Base-by-base conservation (phyloP, 768 basidiomycete species). In the Rhodotorula diobovata region DNA sequence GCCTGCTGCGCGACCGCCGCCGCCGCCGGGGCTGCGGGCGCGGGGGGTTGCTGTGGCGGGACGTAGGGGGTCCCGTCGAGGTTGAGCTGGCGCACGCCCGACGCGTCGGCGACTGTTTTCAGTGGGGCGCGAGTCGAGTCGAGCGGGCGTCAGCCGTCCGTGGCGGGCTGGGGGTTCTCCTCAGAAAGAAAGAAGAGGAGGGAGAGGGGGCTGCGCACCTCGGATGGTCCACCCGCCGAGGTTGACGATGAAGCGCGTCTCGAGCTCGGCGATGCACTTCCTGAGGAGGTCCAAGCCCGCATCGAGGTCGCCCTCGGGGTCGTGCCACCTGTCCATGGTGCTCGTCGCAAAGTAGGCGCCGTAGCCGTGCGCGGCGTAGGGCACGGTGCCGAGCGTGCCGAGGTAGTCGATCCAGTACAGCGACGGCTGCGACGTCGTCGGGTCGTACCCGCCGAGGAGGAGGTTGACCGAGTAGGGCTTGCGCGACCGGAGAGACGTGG, bases 351-450 rank as follows among this genome's bases (percentile, higher is more conserved):
- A 96, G 82, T 93, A 96, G 66, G 88, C 85, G 55, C 93, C 96
- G 79, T 97, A 93, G 5, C 96, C 96, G 78, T 98, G 95, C 1
- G 93, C 93, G 25, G 88, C 93, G 79, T 93, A 99, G 0, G 93
- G 93, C 21, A 96, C 89, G 66, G 88, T 86, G 7, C 88, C 86
- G 78, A 90, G 85, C 11, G 96, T 95, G 35, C 96, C 96, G 43
- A 96, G 85, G 81, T 95, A 93, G 83, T 99, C 96, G 70, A 97
- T 84, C 93, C 94, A 98, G 83, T 94, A 96, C 21, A 95, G 84
- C 73, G 87, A 86, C 11, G 94, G 92, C 25, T 83, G 83, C 18
- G 77, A 67, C 14, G 85, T 85, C 3, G 83, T 80, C n/a, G 86
- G 86, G 80, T 99, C 96, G 80, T 88, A 98, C 23, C 96, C 96